Evolutionary conservation across 2,329 filamentous ascomycete genomes (phyloP).

Genomic region (Rosellinia necatrix): DNA sequence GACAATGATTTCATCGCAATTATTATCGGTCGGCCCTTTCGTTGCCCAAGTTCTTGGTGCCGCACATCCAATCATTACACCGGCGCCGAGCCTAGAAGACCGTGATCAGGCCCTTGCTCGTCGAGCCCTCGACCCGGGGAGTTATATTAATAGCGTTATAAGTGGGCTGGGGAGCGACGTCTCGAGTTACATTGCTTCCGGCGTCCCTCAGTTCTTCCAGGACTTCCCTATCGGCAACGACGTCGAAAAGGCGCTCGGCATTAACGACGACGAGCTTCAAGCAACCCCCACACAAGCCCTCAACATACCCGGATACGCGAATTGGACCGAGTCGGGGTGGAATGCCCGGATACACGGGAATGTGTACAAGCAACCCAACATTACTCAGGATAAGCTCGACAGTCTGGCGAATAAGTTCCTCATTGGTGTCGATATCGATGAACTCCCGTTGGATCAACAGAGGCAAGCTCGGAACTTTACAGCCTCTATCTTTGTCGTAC

Average conservation of each 20-base stretch:
- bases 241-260: conserved; percentile 65
- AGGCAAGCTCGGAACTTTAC: conserved; percentile 75
- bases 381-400: conserved; percentile 66
- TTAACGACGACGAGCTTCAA: conserved; percentile 61
- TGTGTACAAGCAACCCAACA: conserved; percentile 78
- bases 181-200: conserved; percentile 64
- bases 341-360: conserved; percentile 78
- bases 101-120: conserved; percentile 43
- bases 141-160: conserved; percentile 56
- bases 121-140: conserved; percentile 50
- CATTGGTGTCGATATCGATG: conserved; percentile 63
- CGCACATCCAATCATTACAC: conserved; percentile 52
- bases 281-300: conserved; percentile 71
- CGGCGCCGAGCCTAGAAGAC: conserved; percentile 48
- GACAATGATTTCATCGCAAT: conserved; percentile 23
- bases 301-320: conserved; percentile 73
- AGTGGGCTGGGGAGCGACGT: conserved; percentile 58
- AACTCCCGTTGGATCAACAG: conserved; percentile 63
- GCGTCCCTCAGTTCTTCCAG: conserved; percentile 70
- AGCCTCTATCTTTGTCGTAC: conserved; percentile 73
- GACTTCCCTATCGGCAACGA: conserved; percentile 65
- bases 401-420: conserved; percentile 73
- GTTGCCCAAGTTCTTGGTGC: conserved; percentile 31
- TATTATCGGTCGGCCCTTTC: conserved; percentile 28
- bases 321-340: conserved; percentile 80